phyloP scores from a whole-genome alignment of 176 grass and related monocot genomes.

The Hordeum marinum region DNA sequence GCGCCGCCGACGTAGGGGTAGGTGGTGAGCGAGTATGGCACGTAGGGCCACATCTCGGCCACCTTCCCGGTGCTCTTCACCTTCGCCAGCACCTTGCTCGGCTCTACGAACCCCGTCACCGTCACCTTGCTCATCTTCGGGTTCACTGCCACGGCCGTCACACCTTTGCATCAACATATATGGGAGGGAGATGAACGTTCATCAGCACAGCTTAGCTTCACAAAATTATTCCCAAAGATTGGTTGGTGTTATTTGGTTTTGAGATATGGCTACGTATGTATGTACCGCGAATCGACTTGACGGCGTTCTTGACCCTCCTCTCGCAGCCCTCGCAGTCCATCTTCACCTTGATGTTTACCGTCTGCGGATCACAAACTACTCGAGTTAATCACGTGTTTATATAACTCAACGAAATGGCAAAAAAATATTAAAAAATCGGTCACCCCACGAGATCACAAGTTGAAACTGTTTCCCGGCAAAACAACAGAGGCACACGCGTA shows the following conservation, averaged over 20 bases:
- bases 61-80: slow-evolving; percentile 59
- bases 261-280: background rate
- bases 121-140: slow-evolving; percentile 68
- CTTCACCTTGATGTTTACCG: slow-evolving; percentile 79
- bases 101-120: slow-evolving; percentile 68
- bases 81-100: slow-evolving; percentile 52
- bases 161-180: slow-evolving; percentile 21
- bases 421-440: background rate
- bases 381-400: background rate
- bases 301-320: slow-evolving; percentile 59
- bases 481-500: background rate
- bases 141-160: slow-evolving; percentile 53
- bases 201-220: background rate
- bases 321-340: slow-evolving; percentile 94
- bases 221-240: background rate
- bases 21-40: slow-evolving; percentile 42
- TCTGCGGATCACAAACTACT: slow-evolving; percentile 23
- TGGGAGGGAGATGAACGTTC: background rate
- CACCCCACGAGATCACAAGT: background rate
- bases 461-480: background rate
- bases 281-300: slow-evolving; percentile 46
- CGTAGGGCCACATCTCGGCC: slow-evolving; percentile 79
- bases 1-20: slow-evolving; percentile 72
- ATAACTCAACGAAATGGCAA: background rate
- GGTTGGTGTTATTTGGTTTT: background rate